A percentile compares a stretch with the other conserved stretches of the same genome.
Conservation (phyloP, 1,284 basidiomycete species). For the Ustilago vetiveriae region DNA sequence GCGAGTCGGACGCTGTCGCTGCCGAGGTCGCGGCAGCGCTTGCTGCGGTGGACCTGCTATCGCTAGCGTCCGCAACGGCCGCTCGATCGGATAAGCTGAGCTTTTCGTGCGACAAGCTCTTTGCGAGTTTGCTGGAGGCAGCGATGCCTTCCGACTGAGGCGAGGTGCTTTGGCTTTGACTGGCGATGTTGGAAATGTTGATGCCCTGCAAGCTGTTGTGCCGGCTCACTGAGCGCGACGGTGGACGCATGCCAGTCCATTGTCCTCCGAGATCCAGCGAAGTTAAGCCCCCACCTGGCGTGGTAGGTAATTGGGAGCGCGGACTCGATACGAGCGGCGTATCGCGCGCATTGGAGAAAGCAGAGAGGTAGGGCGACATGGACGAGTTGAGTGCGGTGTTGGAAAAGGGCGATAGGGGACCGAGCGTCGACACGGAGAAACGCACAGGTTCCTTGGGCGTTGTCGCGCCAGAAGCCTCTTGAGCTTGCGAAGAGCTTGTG, state of each 20-base stretch:
- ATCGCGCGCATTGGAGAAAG: conserved; percentile 64
- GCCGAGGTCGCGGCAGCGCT: conserved; percentile 7
- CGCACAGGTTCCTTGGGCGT: conserved; percentile 58
- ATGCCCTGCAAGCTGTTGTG: conserved; percentile 51
- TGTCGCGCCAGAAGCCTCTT: conserved; percentile 27
- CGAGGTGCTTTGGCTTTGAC: conserved; percentile 22
- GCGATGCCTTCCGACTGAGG: conserved; percentile 34
- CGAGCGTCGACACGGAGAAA: conserved; percentile 54
- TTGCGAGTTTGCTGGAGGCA: conserved; percentile 20
- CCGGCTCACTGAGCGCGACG: conserved; percentile 37
- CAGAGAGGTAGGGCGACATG: conserved; percentile 65
- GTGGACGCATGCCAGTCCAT: conserved; percentile 50
- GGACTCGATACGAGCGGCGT: conserved; percentile 62
- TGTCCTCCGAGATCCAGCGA: conserved; percentile 46
- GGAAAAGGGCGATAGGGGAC: conserved; percentile 62
- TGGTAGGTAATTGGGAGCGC: conserved; percentile 31
- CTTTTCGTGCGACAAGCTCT: conserved; percentile 37
- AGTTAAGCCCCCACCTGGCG: conserved; percentile 28
- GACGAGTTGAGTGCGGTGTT: conserved; percentile 62
- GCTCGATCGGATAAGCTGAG: conserved; percentile 20
- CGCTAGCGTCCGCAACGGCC: conserved; percentile 2
- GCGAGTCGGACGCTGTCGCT: conserved; percentile 2
- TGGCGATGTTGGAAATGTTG: conserved; percentile 26
- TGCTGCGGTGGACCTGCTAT: conserved; percentile 7
- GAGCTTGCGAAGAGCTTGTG: conserved; percentile 24